These are phyloP conservation scores for Trichoderma sp. DNA, from an alignment of 2,329 filamentous ascomycete species.

Conservation along the genomic window DNA sequence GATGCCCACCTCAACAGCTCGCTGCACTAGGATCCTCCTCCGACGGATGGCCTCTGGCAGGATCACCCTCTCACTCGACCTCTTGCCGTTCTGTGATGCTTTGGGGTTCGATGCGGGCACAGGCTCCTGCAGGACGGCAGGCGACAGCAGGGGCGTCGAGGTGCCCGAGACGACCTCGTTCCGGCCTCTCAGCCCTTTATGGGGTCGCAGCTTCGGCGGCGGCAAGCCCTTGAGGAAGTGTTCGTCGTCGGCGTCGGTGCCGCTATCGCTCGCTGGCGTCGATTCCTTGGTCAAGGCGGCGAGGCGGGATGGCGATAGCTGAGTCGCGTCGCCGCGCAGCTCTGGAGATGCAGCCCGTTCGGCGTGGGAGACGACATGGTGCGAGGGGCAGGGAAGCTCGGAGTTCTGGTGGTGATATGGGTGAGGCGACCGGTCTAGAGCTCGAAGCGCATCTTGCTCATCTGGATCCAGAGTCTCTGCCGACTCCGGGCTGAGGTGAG, in stretches of 20 bases:
- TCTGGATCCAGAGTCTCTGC: conserved; percentile 40
- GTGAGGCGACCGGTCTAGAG: conserved; percentile 65
- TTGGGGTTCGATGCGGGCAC: conserved; percentile 33
- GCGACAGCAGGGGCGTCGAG: conserved; percentile 59
- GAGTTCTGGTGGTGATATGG: conserved; percentile 64
- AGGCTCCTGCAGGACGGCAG: conserved; percentile 50
- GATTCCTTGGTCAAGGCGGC: conserved; percentile 53
- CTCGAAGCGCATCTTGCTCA: conserved; percentile 48
- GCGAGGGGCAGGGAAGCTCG: conserved; percentile 53
- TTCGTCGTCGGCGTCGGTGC: conserved; percentile 94
- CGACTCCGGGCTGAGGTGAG: conserved; percentile 45
- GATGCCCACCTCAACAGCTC: conserved; percentile 56
- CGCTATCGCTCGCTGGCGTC: conserved; percentile 77
- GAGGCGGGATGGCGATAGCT: conserved; percentile 33
- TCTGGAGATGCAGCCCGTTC: conserved; percentile 29
- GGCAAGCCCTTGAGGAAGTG: conserved; percentile 83
- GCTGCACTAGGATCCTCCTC: conserved; percentile 55
- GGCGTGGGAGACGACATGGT: conserved; percentile 40
- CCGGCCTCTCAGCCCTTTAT: conserved; percentile 74
- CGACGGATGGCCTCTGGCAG: conserved; percentile 43
- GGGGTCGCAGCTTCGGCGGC: conserved; percentile 69
- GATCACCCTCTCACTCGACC: conserved; percentile 31
- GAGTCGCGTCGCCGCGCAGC: conserved; percentile 31
- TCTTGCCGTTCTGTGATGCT: conserved; percentile 27
- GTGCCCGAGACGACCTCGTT: conserved; percentile 58